Conservation (phyloP, 176 grass and related monocot genomes). For the Aegilops bicornis region DNA sequence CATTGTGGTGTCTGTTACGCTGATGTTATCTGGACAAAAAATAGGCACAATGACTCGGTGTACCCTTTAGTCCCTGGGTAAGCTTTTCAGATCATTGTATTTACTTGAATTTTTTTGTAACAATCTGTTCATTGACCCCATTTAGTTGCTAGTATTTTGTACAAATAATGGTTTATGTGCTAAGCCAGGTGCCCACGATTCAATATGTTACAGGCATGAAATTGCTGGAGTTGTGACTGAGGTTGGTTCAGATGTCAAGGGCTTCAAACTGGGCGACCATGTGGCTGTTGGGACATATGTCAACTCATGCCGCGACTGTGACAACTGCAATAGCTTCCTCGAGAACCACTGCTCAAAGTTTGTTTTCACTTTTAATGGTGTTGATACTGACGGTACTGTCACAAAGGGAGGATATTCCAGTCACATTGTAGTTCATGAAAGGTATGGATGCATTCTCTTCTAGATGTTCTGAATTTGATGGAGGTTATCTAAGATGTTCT, state of each 20-base stretch:
- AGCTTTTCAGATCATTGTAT: background rate
- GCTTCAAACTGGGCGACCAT: constrained; percentile 63
- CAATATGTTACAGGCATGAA: constrained; percentile 57
- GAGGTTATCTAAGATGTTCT: background rate
- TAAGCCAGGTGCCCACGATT: background rate
- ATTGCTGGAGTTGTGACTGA: constrained; percentile 70
- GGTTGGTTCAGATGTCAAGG: constrained; percentile 61
- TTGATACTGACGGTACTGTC: constrained; percentile 67
- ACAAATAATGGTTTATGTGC: background rate
- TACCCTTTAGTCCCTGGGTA: constrained; percentile 81
- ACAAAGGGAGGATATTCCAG: constrained; percentile 88
- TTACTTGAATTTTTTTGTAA: background rate
- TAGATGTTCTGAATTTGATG: background rate
- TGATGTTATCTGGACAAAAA: constrained; percentile 60
- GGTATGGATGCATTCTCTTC: constrained; percentile 39
- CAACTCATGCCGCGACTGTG: constrained; percentile 61
- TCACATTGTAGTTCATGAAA: constrained; percentile 66
- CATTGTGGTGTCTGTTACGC: constrained; percentile 82
- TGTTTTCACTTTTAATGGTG: constrained; percentile 49
- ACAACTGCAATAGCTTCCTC: constrained; percentile 50
- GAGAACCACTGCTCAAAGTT: constrained; percentile 54
- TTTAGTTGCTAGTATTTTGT: background rate
- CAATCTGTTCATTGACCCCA: background rate
- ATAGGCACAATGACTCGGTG: constrained; percentile 41
- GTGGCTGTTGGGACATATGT: constrained; percentile 64